Base-by-base conservation (phyloP, 345 rosid species). In the Aquilaria sinensis region DNA sequence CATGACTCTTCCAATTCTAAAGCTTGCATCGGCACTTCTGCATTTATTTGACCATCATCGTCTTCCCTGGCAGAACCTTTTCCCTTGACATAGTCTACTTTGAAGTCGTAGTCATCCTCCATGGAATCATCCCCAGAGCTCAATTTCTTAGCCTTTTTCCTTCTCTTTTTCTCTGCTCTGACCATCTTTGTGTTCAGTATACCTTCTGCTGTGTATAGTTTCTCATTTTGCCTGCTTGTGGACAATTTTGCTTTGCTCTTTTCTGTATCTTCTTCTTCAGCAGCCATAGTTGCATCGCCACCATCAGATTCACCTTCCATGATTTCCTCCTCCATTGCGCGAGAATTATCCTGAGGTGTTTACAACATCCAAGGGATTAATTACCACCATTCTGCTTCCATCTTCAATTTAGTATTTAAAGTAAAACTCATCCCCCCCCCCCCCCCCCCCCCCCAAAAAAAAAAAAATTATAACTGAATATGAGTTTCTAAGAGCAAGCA, bases 71-170 rank as follows among this genome's bases (percentile, higher is more conserved):
- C 67, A 2, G 74, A 63, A 34, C 50, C 78, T 67, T 78, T 37
- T 37, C 43, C 43, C 81, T 82, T 83, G 7, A 61, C 60, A n/a
- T 80, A 86, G 78, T 93, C 97, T 31, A 80, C 83, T 72, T 85
- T 86, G 72, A 93, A 90, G 81, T 93, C 87, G 61, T 83, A 85
- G 68, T 89, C 88, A 58, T 74, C 87, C 0, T 79, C 94, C 87
- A 84, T 83, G 6, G 60, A 37, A 68, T 90, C 78, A 31, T 84
- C 92, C 67, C 56, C 74, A 5, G 63, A 60, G 32, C 31, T 58
- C 50, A 69, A 71, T 64, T 77, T 83, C 43, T 53, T 83, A 0
- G 70, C 81, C 23, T 83, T 85, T 73, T 85, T 89, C 86, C 85
- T 87, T 73, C 63, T 76, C 77, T 88, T 88, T 82, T 80, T 87